A percentile compares a stretch with the other conserved stretches of the same genome.
phyloP scores from a whole-genome alignment of 2,329 filamentous ascomycete species.

The Xylariaceae sp. region DNA sequence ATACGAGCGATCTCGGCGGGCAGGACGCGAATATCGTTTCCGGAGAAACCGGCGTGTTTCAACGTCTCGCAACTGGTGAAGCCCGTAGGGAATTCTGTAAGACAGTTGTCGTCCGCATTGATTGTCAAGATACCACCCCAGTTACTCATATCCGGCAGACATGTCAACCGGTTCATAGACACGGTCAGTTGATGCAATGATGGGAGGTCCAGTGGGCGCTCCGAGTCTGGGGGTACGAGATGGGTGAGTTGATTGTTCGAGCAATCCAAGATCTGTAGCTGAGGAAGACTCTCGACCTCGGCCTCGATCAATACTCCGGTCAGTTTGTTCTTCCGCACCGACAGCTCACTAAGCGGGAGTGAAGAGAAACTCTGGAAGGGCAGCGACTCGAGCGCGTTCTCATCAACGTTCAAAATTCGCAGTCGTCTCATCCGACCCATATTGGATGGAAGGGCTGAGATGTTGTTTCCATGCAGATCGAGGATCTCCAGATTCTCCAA shows the following conservation, averaged over 20 bases:
- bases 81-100: conserved; percentile 69
- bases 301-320: conserved; percentile 65
- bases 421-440: conserved; percentile 64
- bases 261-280: conserved; percentile 71
- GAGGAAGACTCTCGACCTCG: conserved; percentile 50
- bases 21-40: conserved; percentile 73
- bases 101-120: conserved; percentile 74
- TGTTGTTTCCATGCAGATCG: conserved; percentile 74
- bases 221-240: conserved; percentile 36
- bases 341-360: conserved; percentile 67
- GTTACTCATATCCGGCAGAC: conserved; percentile 65
- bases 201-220: conserved; percentile 56
- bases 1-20: conserved; percentile 75
- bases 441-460: conserved; percentile 63
- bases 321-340: conserved; percentile 73
- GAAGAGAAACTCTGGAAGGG: conserved; percentile 64
- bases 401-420: conserved; percentile 70
- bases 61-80: conserved; percentile 64
- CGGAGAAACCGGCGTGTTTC: conserved; percentile 73
- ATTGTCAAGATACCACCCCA: conserved; percentile 72
- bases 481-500: conserved; percentile 70
- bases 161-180: conserved; percentile 73
- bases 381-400: conserved; percentile 69
- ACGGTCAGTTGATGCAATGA: conserved; percentile 67
- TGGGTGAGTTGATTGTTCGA: conserved; percentile 67